Base-by-base conservation (phyloP, 345 rosid genomes). In the Salix udensis region DNA sequence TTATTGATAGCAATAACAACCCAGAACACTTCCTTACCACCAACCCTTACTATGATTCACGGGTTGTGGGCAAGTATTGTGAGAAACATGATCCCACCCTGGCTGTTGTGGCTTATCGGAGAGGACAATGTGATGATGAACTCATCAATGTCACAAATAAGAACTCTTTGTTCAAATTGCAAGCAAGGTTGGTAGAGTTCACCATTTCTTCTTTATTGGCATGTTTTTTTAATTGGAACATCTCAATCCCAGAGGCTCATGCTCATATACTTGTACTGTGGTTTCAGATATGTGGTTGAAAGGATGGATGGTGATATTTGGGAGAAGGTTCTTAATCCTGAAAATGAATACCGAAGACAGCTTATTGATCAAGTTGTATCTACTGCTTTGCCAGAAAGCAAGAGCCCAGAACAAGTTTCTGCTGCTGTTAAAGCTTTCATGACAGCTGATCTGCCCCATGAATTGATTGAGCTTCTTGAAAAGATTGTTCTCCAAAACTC, bases 21-120 rank as follows among this genome's bases (percentile, higher is more conserved):
- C 99, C 99, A 1, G 99, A 96, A 86, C 98, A 92, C 83, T 96
- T 96, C 84, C 93, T 96, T 26, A 96, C 99, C 72, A 94, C 99
- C 75, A 96, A 96, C 79, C 97, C 97, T n/a, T 96, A 91, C 88
- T 96, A 96, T 70, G 99, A 96, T 87, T 89, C 99, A 21, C 86
- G 89, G 71, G 99, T 96, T 74, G 99, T 96, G 80, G 99, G 99
- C 71, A 96, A 94, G 79, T 96, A 96, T 84, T 96, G 99, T 79
- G 99, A 96, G 89, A 96, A 96, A 81, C 99, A 98, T 42, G 99
- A 96, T 88, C 99, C 99, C 30, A 96, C 98, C 11, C 88, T 96
- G 53, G 99, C 99, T 52, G 99, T 94, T 75, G 96, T 96, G 77
- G 97, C 99, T 39, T 96, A 96, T 82, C 86, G 97, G 71, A 89